Conservation (phyloP, 164 flowering plant species). For the Magnolia kwangsiensis region DNA sequence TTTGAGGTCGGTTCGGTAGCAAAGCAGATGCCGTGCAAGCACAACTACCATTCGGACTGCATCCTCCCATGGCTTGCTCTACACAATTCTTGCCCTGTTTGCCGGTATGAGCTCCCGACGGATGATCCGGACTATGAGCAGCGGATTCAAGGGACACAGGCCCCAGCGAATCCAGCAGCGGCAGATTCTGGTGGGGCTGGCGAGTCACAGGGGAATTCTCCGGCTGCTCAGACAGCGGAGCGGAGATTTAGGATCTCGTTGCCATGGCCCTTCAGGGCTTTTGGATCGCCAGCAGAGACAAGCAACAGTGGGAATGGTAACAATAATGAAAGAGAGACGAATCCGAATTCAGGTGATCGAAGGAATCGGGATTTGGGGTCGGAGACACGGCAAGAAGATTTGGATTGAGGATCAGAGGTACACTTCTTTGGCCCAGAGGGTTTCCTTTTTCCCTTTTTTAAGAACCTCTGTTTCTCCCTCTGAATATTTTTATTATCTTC, state of each 20-base stretch:
- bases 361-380: slow-evolving; percentile 26
- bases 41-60: slow-evolving; percentile 74
- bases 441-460: not conserved
- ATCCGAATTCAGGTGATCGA: slow-evolving; percentile 22
- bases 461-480: not conserved
- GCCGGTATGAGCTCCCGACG: slow-evolving; percentile 86
- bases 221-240: slow-evolving; percentile 25
- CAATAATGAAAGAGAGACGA: slow-evolving; percentile 25
- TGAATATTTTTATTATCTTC: not conserved
- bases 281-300: slow-evolving; percentile 41
- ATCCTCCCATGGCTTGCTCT: slow-evolving; percentile 83
- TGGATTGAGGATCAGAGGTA: slow-evolving; percentile 38
- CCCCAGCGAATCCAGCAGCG: not conserved
- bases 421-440: not conserved
- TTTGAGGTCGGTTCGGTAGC: slow-evolving; percentile 57
- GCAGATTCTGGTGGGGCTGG: slow-evolving; percentile 18
- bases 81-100: slow-evolving; percentile 93
- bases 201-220: slow-evolving; percentile 12
- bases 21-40: slow-evolving; percentile 89
- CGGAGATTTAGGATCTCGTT: slow-evolving; percentile 58
- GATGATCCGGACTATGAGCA: slow-evolving; percentile 83
- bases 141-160: slow-evolving; percentile 10
- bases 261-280: slow-evolving; percentile 52
- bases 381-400: slow-evolving; percentile 48
- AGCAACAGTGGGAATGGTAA: slow-evolving; percentile 36